A percentile compares a stretch with the other conserved stretches of the same genome.
Evolutionary conservation across 371 early-diverging fungal species (phyloP).

Genomic region (Neoconidiobolus thromboides): DNA sequence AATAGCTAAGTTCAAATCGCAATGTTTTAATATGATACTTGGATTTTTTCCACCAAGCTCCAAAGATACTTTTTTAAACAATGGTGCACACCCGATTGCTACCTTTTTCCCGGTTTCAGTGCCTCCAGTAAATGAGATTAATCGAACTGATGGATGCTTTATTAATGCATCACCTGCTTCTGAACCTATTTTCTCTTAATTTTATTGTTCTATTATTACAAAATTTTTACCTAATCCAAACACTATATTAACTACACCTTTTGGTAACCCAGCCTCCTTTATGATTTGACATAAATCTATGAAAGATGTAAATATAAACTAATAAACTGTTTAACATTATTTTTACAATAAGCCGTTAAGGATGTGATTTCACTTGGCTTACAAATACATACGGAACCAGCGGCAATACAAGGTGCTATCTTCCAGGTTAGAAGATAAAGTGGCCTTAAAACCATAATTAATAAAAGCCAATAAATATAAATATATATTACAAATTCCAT

Average conservation of each 20-base stretch:
- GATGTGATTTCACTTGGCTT: constrained; percentile 61
- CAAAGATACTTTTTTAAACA: constrained; percentile 44
- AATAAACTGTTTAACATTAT: not conserved
- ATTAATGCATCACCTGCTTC: constrained; percentile 41
- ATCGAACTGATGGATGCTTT: constrained; percentile 35
- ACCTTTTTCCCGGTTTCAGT: constrained; percentile 46
- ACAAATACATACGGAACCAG: constrained; percentile 20
- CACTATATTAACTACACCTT: constrained; percentile 60
- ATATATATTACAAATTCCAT: constrained; percentile 29
- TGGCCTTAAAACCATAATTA: constrained; percentile 17
- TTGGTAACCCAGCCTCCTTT: constrained; percentile 39
- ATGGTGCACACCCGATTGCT: constrained; percentile 20
- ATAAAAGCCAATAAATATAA: constrained; percentile 7
- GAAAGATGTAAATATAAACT: not conserved
- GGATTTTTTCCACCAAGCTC: constrained; percentile 69
- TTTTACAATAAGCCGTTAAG: constrained; percentile 28
- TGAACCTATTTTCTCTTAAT: constrained; percentile 9
- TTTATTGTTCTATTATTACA: not conserved
- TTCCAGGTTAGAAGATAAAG: constrained; percentile 56
- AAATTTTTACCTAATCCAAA: constrained; percentile 33
- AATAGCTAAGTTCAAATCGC: constrained; percentile 37
- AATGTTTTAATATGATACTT: constrained; percentile 48
- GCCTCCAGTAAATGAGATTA: constrained; percentile 60
- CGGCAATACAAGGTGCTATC: constrained; percentile 52
- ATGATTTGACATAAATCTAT: constrained; percentile 33